Base-by-base conservation (phyloP, 2,329 filamentous ascomycete species). In the Hymenoscyphus linearis region DNA sequence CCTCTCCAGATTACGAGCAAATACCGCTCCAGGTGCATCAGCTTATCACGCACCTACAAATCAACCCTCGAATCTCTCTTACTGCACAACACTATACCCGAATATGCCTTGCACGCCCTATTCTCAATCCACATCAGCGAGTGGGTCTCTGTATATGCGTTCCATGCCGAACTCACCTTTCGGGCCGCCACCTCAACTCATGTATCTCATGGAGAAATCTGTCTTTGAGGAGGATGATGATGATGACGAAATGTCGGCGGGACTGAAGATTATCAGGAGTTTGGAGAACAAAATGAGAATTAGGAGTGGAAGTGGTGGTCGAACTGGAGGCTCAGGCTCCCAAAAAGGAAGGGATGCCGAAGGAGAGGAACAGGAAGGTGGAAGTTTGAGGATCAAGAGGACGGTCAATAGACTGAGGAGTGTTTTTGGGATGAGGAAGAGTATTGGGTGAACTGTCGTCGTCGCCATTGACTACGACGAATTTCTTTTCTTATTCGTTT, bases 271-370 rank as follows among this genome's bases (percentile, higher is more conserved):
- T 70, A 74, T 89, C 57, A 78, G 80, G 60, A 89, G 86, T 59
- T 85, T 87, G 67, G 84, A 85, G 57, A 91, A 91, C 77, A 83
- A 97, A 47, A 74, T 86, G 90, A 76, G 77, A 77, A 27, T 81
- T 96, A 57, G 85, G 96, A 76, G 83, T 96, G 62, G 91, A 96
- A 76, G 83, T 96, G 18, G 36, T 36, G n/a, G 14, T 50, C 16
- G 55, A 31, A 12, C 4, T 50, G 13, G 37, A 50, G 26, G 25
- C 3, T 16, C 31, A 22, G 9, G 22, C n/a, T 31, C n/a, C 2
- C 9, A 18, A 47, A 18, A 47, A 47, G 40, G 40, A 47, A 22
- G 40, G 18, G 18, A 31, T 31, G 31, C 6, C 6, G 31, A 31
- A 9, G 18, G 14, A 5, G 40, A 22, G n/a, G 18, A 47, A 55